phyloP scores from a whole-genome alignment of 306 rosid species.

The Fagus sylvatica region DNA sequence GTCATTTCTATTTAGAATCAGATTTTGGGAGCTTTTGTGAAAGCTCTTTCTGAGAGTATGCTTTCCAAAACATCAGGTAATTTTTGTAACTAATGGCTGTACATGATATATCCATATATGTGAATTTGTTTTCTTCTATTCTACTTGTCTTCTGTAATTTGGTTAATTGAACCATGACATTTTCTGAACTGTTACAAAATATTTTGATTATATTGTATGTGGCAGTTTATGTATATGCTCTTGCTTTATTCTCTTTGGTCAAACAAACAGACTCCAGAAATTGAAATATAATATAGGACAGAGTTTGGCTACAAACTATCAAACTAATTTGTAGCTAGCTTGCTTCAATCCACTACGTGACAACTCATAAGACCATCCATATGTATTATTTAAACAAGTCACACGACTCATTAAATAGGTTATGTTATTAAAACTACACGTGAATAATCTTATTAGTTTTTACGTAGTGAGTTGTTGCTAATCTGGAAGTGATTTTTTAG shows the following conservation, averaged over 20 bases:
- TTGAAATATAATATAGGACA: too few relatives aligned
- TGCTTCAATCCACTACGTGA: too few relatives aligned
- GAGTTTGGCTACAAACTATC: too few relatives aligned
- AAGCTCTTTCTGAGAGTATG: conserved; percentile 30
- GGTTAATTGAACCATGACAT: conserved; percentile 36
- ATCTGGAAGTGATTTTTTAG: too few relatives aligned
- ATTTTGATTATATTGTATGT: conserved; percentile 43
- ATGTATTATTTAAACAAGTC: too few relatives aligned
- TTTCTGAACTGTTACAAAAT: conserved; percentile 43
- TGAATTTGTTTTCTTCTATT: conserved; percentile 36
- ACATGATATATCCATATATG: conserved; percentile 73
- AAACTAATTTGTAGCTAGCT: too few relatives aligned
- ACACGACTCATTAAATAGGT: too few relatives aligned
- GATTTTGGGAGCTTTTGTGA: conserved; percentile 49
- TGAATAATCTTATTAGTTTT: too few relatives aligned
- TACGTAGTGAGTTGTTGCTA: too few relatives aligned
- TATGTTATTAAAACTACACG: too few relatives aligned
- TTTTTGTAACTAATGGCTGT: conserved; percentile 78
- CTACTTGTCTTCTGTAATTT: conserved; percentile 42
- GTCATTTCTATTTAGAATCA: conserved; percentile 29
- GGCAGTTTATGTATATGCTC: conserved; percentile 25
- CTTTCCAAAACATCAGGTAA: conserved; percentile 34
- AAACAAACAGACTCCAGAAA: background rate
- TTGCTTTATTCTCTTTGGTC: conserved; percentile 14
- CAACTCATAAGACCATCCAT: too few relatives aligned